phyloP scores from a whole-genome alignment of 2,329 filamentous ascomycete species.

The Microthyrium microscopicum region DNA sequence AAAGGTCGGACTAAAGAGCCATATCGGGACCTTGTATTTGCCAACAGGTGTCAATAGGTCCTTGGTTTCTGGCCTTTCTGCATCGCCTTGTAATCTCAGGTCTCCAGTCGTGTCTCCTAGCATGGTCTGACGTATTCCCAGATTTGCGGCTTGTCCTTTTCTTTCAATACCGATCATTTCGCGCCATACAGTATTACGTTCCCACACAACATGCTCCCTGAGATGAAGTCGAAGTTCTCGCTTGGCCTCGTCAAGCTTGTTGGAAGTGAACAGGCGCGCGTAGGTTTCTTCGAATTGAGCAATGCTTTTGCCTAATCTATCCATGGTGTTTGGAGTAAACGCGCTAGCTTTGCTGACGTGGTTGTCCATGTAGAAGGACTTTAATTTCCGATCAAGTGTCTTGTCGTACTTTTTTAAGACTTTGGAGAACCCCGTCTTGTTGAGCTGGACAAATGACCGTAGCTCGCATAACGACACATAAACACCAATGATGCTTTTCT shows the following conservation, averaged over 20 bases:
- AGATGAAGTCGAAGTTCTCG: slow-evolving; percentile 81
- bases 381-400: slow-evolving; percentile 69
- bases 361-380: slow-evolving; percentile 56
- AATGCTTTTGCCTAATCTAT: slow-evolving; percentile 55
- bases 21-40: slow-evolving; percentile 55
- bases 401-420: slow-evolving; percentile 98
- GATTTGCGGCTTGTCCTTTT: slow-evolving; percentile 81
- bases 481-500: slow-evolving; percentile 73
- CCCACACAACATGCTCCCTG: slow-evolving; percentile 95
- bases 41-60: slow-evolving; percentile 68
- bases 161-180: slow-evolving; percentile 98
- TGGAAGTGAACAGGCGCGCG: slow-evolving; percentile 63
- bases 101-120: slow-evolving; percentile 59
- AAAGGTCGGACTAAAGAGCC: slow-evolving; percentile 72
- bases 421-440: slow-evolving; percentile 91
- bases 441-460: slow-evolving; percentile 89
- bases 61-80: slow-evolving; percentile 47
- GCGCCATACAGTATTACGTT: slow-evolving; percentile 95
- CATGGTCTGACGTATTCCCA: slow-evolving; percentile 62
- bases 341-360: slow-evolving; percentile 65
- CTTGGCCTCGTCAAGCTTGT: slow-evolving; percentile 59
- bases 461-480: slow-evolving; percentile 92
- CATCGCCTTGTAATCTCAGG: slow-evolving; percentile 70
- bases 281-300: slow-evolving; percentile 62
- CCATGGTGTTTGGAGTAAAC: slow-evolving; percentile 59